These are phyloP conservation scores for Alternaria rosae DNA, from an alignment of 2,329 filamentous ascomycete species.

Conservation along the genomic window DNA sequence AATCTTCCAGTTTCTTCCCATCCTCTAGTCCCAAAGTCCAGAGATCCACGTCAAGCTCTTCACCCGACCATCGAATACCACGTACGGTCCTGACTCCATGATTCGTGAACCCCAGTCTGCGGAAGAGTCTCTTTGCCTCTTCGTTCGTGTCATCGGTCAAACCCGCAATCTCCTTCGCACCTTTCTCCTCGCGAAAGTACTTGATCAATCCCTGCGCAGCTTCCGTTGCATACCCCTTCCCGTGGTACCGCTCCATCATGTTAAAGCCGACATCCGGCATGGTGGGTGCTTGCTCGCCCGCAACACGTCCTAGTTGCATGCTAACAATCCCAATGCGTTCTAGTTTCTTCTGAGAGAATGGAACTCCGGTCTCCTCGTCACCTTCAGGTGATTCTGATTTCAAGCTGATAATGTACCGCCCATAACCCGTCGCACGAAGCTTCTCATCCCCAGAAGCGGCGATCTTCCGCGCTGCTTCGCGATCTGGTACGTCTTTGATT, in stretches of 20 bases:
- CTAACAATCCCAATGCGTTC: slow-evolving; percentile 24
- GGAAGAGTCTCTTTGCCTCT: slow-evolving; percentile 19
- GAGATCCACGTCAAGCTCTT: slow-evolving; percentile 4
- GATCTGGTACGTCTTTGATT: not conserved
- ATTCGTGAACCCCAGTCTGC: slow-evolving; percentile 23
- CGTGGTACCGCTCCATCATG: slow-evolving; percentile 17
- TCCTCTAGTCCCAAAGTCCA: slow-evolving; percentile 18
- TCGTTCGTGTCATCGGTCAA: slow-evolving; percentile 22
- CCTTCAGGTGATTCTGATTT: slow-evolving; percentile 4
- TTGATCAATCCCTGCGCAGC: slow-evolving; percentile 8
- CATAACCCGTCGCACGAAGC: slow-evolving; percentile 33
- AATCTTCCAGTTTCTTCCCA: slow-evolving; percentile 12
- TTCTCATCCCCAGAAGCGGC: slow-evolving; percentile 13
- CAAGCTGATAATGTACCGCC: slow-evolving; percentile 34
- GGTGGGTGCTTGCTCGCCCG: slow-evolving; percentile 9
- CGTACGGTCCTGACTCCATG: slow-evolving; percentile 14
- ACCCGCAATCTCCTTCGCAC: slow-evolving; percentile 10
- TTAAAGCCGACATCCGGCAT: slow-evolving; percentile 31
- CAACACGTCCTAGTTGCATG: slow-evolving; percentile 27
- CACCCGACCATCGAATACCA: slow-evolving; percentile 12
- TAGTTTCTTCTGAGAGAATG: slow-evolving; percentile 3
- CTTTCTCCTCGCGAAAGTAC: slow-evolving; percentile 11
- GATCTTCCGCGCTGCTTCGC: slow-evolving; percentile 10
- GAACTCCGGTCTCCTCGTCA: not conserved
- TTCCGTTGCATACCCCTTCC: slow-evolving; percentile 29